Evolutionary conservation across 768 basidiomycete genomes (phyloP).

Genomic region (Tylopilus felleus): DNA sequence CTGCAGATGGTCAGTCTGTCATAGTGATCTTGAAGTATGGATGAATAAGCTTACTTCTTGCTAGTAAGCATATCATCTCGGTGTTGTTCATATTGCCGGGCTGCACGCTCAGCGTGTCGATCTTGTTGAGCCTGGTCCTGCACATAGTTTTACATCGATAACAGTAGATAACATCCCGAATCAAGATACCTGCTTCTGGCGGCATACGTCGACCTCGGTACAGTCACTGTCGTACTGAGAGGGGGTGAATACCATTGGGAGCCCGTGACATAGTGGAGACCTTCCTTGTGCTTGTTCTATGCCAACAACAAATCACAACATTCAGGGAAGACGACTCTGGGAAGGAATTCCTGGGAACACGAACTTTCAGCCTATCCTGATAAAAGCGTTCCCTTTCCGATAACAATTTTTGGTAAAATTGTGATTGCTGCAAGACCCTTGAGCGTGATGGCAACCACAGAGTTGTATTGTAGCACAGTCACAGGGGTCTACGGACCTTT

Average conservation of each 20-base stretch:
- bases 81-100: constrained; percentile 74
- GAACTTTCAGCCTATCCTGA: constrained; percentile 66
- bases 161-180: background rate
- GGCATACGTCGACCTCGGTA: constrained; percentile 62
- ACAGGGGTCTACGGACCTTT: constrained; percentile 44
- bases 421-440: constrained; percentile 51
- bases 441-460: constrained; percentile 1
- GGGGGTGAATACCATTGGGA: constrained; percentile 7
- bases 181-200: constrained; percentile 67
- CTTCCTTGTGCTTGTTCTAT: constrained; percentile 34
- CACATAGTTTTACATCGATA: constrained; percentile 5
- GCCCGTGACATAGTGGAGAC: background rate
- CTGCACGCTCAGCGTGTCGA: constrained; percentile 68
- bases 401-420: constrained; percentile 68
- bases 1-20: constrained; percentile 33
- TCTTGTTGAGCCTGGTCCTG: constrained; percentile 71
- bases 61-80: constrained; percentile 72
- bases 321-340: background rate
- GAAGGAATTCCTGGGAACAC: constrained; percentile 11
- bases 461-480: background rate
- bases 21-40: background rate
- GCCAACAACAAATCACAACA: constrained; percentile 1
- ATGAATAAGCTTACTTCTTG: constrained; percentile 60
- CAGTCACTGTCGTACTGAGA: constrained; percentile 79
- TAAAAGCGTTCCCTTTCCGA: constrained; percentile 68